Conservation (phyloP, 495 filamentous ascomycete genomes). For the Hypoxylon fragiforme region DNA sequence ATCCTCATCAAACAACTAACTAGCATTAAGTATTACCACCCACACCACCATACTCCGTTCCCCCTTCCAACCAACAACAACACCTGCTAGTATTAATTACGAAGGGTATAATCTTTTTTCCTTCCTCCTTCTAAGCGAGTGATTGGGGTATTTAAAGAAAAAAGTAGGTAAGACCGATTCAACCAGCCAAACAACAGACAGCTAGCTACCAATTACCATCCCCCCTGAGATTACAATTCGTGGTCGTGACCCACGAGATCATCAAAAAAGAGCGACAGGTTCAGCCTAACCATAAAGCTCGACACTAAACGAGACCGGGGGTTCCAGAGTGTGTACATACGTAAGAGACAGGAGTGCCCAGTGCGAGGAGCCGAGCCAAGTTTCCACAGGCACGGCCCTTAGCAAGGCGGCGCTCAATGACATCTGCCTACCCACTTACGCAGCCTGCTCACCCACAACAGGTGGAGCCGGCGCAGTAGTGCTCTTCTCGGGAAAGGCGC, state of each 20-base stretch:
- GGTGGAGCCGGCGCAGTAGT: slow-evolving; percentile 29
- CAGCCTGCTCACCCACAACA: slow-evolving; percentile 34
- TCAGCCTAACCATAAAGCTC: slow-evolving; percentile 23
- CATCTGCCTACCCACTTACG: slow-evolving; percentile 12
- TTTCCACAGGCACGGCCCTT: too few species aligned
- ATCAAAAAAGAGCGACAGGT: slow-evolving; percentile 29
- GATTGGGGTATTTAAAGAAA: slow-evolving; percentile 21
- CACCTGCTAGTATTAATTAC: background rate
- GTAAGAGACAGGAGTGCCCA: background rate
- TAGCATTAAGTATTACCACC: slow-evolving; percentile 23
- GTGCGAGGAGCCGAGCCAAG: background rate
- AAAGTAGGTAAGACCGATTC: slow-evolving; percentile 1
- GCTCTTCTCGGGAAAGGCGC: slow-evolving; percentile 50
- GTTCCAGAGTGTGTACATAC: background rate
- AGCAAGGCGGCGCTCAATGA: slow-evolving; percentile 17
- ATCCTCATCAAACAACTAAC: background rate
- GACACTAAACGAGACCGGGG: slow-evolving; percentile 9
- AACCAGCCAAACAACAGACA: slow-evolving; percentile 1
- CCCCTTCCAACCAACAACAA: background rate
- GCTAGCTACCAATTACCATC: too few species aligned
- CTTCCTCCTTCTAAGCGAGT: slow-evolving; percentile 17
- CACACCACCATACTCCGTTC: background rate
- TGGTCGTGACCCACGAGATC: slow-evolving; percentile 1
- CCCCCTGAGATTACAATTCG: slow-evolving; percentile 1
- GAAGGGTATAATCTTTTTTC: slow-evolving; percentile 19